Evolutionary conservation across 2,329 filamentous ascomycete genomes (phyloP), one percentile per base, ranked within the genome.

Genomic region (Phyllosticta ampelicida): DNA sequence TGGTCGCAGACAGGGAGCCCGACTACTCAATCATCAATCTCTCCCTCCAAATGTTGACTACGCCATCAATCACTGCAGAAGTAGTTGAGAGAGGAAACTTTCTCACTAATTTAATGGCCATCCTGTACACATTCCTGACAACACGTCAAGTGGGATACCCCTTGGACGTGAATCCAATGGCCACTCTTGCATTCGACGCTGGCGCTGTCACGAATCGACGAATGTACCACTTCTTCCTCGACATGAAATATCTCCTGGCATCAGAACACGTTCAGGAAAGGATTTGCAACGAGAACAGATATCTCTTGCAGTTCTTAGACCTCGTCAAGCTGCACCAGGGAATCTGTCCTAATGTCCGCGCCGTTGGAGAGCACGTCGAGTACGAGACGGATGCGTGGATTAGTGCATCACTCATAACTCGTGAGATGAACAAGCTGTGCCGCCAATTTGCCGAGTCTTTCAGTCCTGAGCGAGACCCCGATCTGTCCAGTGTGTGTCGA

Each of bases 301-400:
- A 99, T 67, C 80, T 96, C 58, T 79, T 95, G 70, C 95, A 99
- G 67, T 99, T 97, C 72, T 77, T 99, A 51, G 95, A 99, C 68
- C 78, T 99, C 16, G 90, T 96, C 62, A 96, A 96, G 71, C 80
- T 99, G 51, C 91, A 96, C 63, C 95, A 99, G 74, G 92, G 94
- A 26, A 96, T 99, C 58, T 96, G 92, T 65, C 94, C 94, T 1
- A 99, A 97, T 66, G 80, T 91, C 51, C 83, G 95, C 61, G 94
- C 92, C 2, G 83, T 96, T 20, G 90, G 91, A 16, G 94, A 97
- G 68, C 94, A 99, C 70, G 89, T 99, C 29, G 95, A 99, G 71
- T 99, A 97, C 68, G 94, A 99, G 73, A 95, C 91, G 1, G 95
- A 99, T 73, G 88, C 90, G 19, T 99, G 94, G 94, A 97, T 99